A percentile compares a stretch with the other conserved stretches of the same genome.
These are phyloP conservation scores for Leccinum uliginosum DNA, from an alignment of 768 basidiomycete genomes.

Conservation along the genomic window DNA sequence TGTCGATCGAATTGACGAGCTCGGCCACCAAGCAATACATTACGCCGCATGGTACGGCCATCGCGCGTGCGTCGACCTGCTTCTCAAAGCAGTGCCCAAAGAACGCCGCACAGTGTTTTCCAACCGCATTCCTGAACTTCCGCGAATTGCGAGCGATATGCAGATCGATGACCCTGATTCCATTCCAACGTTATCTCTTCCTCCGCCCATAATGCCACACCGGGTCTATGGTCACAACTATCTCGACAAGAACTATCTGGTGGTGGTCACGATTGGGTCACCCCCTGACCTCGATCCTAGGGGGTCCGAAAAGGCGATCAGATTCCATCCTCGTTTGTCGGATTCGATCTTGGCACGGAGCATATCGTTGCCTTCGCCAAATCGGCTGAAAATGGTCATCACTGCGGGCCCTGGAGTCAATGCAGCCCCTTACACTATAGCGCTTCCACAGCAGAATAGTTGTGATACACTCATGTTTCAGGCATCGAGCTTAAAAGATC, in stretches of 20 bases:
- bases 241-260: constrained; percentile 78
- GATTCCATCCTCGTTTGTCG: constrained; percentile 70
- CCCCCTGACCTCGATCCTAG: constrained; percentile 35
- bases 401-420: constrained; percentile 80
- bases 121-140: constrained; percentile 17
- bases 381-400: constrained; percentile 90
- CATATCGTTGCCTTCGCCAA: constrained; percentile 63
- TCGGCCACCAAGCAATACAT: constrained; percentile 79
- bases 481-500: constrained; percentile 62
- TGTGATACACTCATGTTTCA: constrained; percentile 84
- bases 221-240: constrained; percentile 97
- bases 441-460: constrained; percentile 73
- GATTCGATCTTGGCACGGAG: constrained; percentile 64
- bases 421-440: constrained; percentile 86
- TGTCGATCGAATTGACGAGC: constrained; percentile 76
- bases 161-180: constrained; percentile 75
- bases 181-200: constrained; percentile 92
- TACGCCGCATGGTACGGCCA: constrained; percentile 98
- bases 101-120: constrained; percentile 13
- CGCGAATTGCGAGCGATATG: constrained; percentile 29
- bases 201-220: constrained; percentile 98
- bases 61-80: constrained; percentile 56
- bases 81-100: constrained; percentile 42
- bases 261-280: constrained; percentile 80
- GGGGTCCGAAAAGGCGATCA: constrained; percentile 46